Evolutionary conservation across 2,329 filamentous ascomycete species (phyloP).

Genomic region (Geosmithia flava): DNA sequence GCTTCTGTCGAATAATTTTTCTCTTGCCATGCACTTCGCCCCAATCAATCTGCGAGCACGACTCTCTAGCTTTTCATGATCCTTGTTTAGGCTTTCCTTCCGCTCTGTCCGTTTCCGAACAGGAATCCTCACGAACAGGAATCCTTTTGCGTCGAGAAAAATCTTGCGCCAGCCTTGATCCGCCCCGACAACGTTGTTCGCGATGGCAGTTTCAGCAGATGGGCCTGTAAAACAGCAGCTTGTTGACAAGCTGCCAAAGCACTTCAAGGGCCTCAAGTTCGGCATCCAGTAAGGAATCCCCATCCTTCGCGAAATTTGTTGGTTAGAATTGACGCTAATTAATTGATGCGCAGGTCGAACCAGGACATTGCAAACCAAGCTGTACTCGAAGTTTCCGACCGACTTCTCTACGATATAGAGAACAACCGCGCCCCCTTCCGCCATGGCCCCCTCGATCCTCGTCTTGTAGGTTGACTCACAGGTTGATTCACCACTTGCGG

Average conservation of each 20-base stretch:
- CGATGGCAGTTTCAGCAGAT: neutral
- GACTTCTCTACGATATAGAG: conserved; percentile 83
- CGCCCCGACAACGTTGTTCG: no score
- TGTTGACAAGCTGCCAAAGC: conserved; percentile 73
- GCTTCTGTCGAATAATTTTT: neutral
- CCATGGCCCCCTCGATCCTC: conserved; percentile 78
- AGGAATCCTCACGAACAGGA: neutral
- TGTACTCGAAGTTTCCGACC: conserved; percentile 87
- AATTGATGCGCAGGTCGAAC: conserved; percentile 51
- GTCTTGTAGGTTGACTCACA: conserved; percentile 40
- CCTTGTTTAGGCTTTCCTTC: neutral
- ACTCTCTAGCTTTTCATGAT: neutral
- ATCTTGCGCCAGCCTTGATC: neutral
- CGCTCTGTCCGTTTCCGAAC: neutral
- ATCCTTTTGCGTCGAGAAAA: neutral
- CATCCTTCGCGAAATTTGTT: neutral
- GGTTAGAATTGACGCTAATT: neutral
- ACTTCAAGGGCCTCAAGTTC: conserved; percentile 85
- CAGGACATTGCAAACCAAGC: conserved; percentile 94
- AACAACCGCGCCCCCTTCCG: conserved; percentile 62
- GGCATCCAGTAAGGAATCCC: conserved; percentile 58
- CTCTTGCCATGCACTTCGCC: neutral
- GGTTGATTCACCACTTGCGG: neutral
- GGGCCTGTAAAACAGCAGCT: conserved; percentile 60
- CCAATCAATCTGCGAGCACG: neutral